phyloP scores from a whole-genome alignment of 106 monocot species.

The Dendrobium officinale region DNA sequence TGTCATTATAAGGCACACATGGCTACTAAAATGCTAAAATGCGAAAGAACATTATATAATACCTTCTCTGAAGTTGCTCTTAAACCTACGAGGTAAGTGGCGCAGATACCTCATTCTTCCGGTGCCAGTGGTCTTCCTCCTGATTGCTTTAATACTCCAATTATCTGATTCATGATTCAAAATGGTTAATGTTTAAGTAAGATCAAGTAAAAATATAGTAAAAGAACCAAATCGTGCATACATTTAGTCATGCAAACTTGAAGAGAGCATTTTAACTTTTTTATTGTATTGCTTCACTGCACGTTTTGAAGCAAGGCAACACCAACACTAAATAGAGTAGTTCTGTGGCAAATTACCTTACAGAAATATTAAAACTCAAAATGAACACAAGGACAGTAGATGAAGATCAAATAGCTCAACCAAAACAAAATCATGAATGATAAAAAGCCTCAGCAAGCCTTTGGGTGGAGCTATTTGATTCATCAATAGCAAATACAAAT shows the following conservation, averaged over 20 bases:
- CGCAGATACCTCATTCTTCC: slow-evolving; percentile 45
- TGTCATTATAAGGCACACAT: not conserved
- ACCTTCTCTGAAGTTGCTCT: slow-evolving; percentile 50
- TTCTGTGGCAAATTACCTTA: too few relatives aligned
- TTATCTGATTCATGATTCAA: slow-evolving; percentile 22
- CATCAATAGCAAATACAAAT: too few relatives aligned
- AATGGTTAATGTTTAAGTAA: not conserved
- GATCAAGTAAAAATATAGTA: not conserved
- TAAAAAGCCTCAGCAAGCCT: too few relatives aligned
- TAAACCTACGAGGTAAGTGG: slow-evolving; percentile 37
- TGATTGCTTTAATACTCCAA: slow-evolving; percentile 40
- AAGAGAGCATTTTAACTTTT: not conserved
- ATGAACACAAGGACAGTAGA: too few relatives aligned
- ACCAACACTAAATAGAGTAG: too few relatives aligned
- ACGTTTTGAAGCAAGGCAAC: too few relatives aligned
- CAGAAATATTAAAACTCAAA: too few relatives aligned
- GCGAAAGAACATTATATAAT: not conserved
- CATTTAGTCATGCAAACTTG: not conserved
- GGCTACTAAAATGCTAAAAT: not conserved
- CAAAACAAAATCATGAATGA: too few relatives aligned
- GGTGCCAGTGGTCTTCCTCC: slow-evolving; percentile 40
- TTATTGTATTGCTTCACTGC: too few relatives aligned
- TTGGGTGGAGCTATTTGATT: too few relatives aligned
- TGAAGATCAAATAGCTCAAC: too few relatives aligned
- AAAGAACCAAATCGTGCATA: too few relatives aligned